Evolutionary conservation across 1,284 basidiomycete genomes (phyloP), one percentile per base, ranked within the genome.

Genomic region (Volvariella volvacea): DNA sequence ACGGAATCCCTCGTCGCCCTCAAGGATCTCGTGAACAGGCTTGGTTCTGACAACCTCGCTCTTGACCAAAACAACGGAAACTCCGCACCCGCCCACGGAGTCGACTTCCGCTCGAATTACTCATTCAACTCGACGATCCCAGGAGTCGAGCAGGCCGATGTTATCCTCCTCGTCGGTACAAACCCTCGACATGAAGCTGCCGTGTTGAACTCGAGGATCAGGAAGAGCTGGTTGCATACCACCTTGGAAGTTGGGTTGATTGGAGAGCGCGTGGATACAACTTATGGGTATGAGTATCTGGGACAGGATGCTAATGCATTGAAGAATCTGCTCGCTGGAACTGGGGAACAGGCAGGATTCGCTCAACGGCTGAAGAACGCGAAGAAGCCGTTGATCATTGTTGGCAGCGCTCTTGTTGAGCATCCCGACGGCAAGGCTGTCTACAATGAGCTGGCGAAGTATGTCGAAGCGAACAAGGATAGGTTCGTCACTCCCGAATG

Each of bases 131-230:
- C 86, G n/a, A 91, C 87, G 31, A 93, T 99, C 51, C 83, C 91
- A 33, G 89, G 90, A 38, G 77, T 95, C 37, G 95, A 96, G 60
- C 77, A 88, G 48, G 94, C 95, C 22, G 96, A 99, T 60, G 90
- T 73, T 28, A 89, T 99, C 52, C 80, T 99, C 15, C 81, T 99
- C 30, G 83, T 99, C 56, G 95, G 95, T 52, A 97, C 93, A 45
- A 98, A 99, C 70, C 95, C 95, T 10, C 80, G 96, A 39, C 94
- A 98, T 63, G 96, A 99, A 68, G 96, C 93, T 6, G 89, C 96
- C 25, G 94, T 98, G 48, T 75, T 99, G 60, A 99, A 99, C 76
- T 93, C 94, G 9, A 88, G 95, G 53, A 91, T 99, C 59, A 83
- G 95, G 60, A 95, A 93, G 75, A 87, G 83, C 53, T 99, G 91